Evolutionary conservation across 2,329 filamentous ascomycete genomes (phyloP).

Genomic region (Arthrinium phaeospermum): DNA sequence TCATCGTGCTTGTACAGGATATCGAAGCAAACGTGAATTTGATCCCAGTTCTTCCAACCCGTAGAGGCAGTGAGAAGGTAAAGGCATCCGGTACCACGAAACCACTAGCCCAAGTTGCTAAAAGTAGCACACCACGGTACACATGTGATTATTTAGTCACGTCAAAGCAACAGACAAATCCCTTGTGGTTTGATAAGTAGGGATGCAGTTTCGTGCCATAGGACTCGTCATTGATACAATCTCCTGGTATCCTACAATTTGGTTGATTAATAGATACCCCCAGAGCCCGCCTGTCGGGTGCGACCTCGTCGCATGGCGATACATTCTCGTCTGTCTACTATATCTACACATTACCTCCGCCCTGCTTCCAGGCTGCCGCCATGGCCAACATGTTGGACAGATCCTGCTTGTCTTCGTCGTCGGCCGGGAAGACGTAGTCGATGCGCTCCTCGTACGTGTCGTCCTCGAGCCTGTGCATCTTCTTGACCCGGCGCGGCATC

Average conservation of each 20-base stretch:
- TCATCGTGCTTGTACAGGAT: no score
- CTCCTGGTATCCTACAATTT: neutral
- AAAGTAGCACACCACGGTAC: no score
- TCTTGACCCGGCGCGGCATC: slow-evolving; percentile 94
- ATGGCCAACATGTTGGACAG: slow-evolving; percentile 83
- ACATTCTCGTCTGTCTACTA: neutral
- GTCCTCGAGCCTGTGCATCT: slow-evolving; percentile 88
- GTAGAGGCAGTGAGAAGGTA: no score
- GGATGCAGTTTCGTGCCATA: no score
- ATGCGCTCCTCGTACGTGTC: slow-evolving; percentile 95
- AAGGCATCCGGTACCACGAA: no score
- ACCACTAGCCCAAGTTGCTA: no score
- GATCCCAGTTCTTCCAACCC: no score
- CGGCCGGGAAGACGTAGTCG: slow-evolving; percentile 96
- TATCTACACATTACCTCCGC: slow-evolving; percentile 37
- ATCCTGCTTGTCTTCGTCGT: slow-evolving; percentile 85
- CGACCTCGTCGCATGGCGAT: neutral
- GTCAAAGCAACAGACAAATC: neutral
- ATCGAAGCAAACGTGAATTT: no score
- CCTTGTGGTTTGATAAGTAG: no score
- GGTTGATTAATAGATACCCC: neutral
- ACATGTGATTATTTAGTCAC: no score
- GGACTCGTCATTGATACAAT: neutral
- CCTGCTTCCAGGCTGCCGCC: slow-evolving; percentile 87
- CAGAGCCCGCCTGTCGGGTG: neutral